A percentile compares a stretch with the other conserved stretches of the same genome.
These are phyloP conservation scores for Byssochlamys sp. DNA, from an alignment of 2,329 filamentous ascomycete genomes.

Conservation along the genomic window DNA sequence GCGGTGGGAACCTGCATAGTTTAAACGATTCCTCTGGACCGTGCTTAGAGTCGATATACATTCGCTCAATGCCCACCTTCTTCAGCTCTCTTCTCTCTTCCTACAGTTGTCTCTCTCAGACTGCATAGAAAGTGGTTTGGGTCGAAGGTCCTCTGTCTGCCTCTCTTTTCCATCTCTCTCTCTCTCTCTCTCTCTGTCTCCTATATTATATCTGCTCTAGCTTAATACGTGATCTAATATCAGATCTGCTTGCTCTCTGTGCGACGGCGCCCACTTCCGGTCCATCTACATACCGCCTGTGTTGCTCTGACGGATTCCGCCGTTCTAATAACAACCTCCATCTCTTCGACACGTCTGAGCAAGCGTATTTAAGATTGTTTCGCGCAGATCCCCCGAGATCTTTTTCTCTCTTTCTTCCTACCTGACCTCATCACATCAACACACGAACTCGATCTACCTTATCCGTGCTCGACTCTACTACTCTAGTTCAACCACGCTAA, in stretches of 20 bases:
- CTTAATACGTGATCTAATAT: neutral
- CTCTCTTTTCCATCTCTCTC: conserved; percentile 1
- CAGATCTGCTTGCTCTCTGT: neutral
- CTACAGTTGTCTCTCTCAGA: neutral
- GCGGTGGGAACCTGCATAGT: neutral
- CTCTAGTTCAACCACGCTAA: neutral
- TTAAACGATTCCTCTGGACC: neutral
- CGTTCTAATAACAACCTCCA: neutral
- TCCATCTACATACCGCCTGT: neutral
- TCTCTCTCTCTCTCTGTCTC: too few species aligned
- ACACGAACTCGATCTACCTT: neutral
- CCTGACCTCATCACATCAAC: neutral
- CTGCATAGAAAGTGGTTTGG: neutral
- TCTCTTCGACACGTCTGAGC: neutral
- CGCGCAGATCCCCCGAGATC: neutral
- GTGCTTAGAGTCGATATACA: neutral
- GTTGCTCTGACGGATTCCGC: neutral
- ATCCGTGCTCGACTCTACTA: neutral
- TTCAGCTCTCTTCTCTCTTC: neutral
- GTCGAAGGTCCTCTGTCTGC: conserved; percentile 1
- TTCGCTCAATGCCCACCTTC: conserved; percentile 1
- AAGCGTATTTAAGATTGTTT: neutral
- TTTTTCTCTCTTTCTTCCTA: neutral
- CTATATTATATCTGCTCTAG: neutral
- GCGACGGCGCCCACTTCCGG: neutral